Evolutionary conservation across 208 protist genomes (phyloP).

Genomic region (Acanthamoeba divionensis): DNA sequence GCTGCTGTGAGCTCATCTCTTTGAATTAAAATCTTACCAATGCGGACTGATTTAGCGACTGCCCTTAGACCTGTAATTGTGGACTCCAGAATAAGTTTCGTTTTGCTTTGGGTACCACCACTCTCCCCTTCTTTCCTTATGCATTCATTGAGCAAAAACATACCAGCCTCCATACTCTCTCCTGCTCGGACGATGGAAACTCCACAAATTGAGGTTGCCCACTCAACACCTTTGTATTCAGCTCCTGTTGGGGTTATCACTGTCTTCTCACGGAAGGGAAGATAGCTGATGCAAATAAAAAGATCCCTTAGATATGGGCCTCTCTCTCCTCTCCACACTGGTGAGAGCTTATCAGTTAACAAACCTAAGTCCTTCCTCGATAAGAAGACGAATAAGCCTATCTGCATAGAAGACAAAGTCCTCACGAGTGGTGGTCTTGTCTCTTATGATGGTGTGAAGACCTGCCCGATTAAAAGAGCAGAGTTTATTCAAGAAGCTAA

Average conservation of each 20-base stretch:
- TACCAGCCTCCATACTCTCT: constrained; percentile 92
- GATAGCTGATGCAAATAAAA: constrained; percentile 56
- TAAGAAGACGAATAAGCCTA: constrained; percentile 91
- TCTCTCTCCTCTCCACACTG: no score
- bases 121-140: no score
- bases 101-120: no score
- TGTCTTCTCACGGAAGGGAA: constrained; percentile 83
- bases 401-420: constrained; percentile 96
- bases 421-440: constrained; percentile 85
- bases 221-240: constrained; percentile 70
- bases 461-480: neutral
- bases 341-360: neutral
- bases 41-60: constrained; percentile 91
- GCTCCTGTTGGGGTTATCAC: constrained; percentile 90
- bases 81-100: neutral
- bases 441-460: constrained; percentile 88
- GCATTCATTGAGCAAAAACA: no score
- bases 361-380: constrained; percentile 81
- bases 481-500: no score
- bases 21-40: constrained; percentile 98
- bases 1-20: constrained; percentile 89
- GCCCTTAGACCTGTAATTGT: constrained; percentile 91
- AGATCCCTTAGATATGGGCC: neutral
- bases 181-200: constrained; percentile 96
- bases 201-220: constrained; percentile 89